Evolutionary conservation across 371 early-diverging fungal species (phyloP).

Genomic region (Mortierella polycephala): DNA sequence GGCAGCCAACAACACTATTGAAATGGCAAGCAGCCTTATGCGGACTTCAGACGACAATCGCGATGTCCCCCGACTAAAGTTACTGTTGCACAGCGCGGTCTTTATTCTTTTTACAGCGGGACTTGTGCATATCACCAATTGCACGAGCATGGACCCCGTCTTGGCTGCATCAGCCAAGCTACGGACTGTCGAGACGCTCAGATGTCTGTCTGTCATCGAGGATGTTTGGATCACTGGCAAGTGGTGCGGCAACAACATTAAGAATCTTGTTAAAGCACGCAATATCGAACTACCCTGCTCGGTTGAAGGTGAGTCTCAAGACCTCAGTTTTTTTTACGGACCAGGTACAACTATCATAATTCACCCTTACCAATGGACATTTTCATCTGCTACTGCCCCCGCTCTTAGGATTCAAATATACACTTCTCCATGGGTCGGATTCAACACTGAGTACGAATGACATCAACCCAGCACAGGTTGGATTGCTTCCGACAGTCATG

Average conservation of each 20-base stretch:
- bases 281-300: conserved; percentile 35
- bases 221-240: conserved; percentile 32
- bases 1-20: conserved; percentile 62
- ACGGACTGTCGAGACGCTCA: conserved; percentile 29
- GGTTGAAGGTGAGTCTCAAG: conserved; percentile 11
- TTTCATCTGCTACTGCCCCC: too few species aligned
- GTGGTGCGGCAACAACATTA: conserved; percentile 32
- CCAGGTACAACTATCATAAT: too few species aligned
- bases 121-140: conserved; percentile 36
- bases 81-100: conserved; percentile 60
- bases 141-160: conserved; percentile 30
- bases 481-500: background rate
- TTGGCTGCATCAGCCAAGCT: conserved; percentile 31
- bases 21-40: conserved; percentile 58
- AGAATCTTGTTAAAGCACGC: conserved; percentile 22
- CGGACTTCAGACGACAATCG: conserved; percentile 59
- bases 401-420: conserved; percentile 30
- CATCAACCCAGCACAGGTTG: conserved; percentile 1
- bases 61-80: conserved; percentile 57
- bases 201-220: conserved; percentile 19
- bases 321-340: background rate
- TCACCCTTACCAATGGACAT: background rate
- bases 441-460: conserved; percentile 7
- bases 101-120: conserved; percentile 34
- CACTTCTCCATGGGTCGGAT: conserved; percentile 13